Evolutionary conservation across 495 filamentous ascomycete species (phyloP), one percentile per base, ranked within the genome.

Genomic region (Parathielavia appendiculata): DNA sequence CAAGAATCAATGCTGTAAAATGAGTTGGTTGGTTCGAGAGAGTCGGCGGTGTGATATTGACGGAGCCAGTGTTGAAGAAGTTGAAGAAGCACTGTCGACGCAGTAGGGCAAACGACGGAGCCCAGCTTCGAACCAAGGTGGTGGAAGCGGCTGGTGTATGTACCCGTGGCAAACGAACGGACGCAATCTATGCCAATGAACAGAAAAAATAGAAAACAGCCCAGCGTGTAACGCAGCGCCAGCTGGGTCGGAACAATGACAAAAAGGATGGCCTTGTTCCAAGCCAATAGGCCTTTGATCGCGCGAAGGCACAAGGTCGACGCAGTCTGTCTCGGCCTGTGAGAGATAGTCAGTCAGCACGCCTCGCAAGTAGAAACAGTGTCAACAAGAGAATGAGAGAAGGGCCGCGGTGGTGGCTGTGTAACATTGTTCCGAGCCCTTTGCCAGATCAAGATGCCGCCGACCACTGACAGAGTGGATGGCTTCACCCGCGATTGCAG

Each of bases 161-260:
- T 73, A 72, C 63, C 69, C 72, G 72, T 52, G 64, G 68, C 61
- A 68, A 66, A 63, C 50, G 48, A 68, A 51, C 16, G 66, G 67
- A 56, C 56, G 62, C 57, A 62, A 51, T 67, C 66, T 63, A 60
- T 56, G 56, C 62, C 39, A 56, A 62, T 54, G 59, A 62, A 51
- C 56, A 51, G 38, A 54, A 47, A 51, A 58, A 67, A 62, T 58
- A 54, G 26, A 30, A 61, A 70, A 58, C 36, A 55, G 23, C 53
- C 48, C 56, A 60, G 52, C 49, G 63, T 48, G 61, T 55, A 52
- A 59, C 61, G 56, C 63, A 61, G 62, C 61, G 59, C 59, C 41
- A 57, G 58, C 59, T 55, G 44, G 50, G 61, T 63, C 49, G 57
- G 44, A 59, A 56, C 54, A 66, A 64, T 61, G 66, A 62, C 23